These are phyloP conservation scores for Sphagnum contortum DNA, from an alignment of 225 moss, liverwort and hornwort genomes.

Conservation along the genomic window DNA sequence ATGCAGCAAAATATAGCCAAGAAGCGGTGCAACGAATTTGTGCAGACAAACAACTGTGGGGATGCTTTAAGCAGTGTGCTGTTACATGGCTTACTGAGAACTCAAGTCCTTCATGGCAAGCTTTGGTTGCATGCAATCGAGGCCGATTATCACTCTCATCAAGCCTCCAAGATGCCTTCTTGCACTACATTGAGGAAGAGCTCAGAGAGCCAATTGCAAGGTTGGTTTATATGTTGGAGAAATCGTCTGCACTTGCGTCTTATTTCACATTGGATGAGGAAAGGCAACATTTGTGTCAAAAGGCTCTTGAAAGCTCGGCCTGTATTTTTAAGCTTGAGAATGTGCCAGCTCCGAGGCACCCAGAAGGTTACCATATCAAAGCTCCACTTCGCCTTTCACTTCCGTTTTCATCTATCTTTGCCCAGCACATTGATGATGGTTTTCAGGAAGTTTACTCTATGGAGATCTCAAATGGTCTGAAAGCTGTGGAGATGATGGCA, in stretches of 20 bases:
- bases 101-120: constrained; percentile 43
- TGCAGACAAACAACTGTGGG: constrained; percentile 32
- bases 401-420: constrained; percentile 37
- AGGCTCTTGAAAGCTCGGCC: constrained; percentile 20
- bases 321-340: constrained; percentile 16
- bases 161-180: constrained; percentile 52
- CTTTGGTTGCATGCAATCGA: constrained; percentile 47
- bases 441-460: constrained; percentile 31
- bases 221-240: constrained; percentile 39
- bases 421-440: constrained; percentile 24
- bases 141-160: constrained; percentile 36
- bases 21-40: constrained; percentile 44
- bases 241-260: constrained; percentile 32
- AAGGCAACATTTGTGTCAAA: constrained; percentile 31
- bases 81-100: constrained; percentile 28
- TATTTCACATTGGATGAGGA: constrained; percentile 42
- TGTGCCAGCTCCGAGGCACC: constrained; percentile 41
- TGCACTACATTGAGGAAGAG: constrained; percentile 40
- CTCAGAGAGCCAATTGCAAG: constrained; percentile 41
- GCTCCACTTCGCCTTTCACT: constrained; percentile 28
- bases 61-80: constrained; percentile 34
- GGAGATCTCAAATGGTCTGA: constrained; percentile 18
- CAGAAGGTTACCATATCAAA: constrained; percentile 47
- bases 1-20: constrained; percentile 36
- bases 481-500: not conserved